These are phyloP conservation scores for Cryphonectria carpinicola DNA, from an alignment of 2,329 filamentous ascomycete genomes.

Conservation along the genomic window DNA sequence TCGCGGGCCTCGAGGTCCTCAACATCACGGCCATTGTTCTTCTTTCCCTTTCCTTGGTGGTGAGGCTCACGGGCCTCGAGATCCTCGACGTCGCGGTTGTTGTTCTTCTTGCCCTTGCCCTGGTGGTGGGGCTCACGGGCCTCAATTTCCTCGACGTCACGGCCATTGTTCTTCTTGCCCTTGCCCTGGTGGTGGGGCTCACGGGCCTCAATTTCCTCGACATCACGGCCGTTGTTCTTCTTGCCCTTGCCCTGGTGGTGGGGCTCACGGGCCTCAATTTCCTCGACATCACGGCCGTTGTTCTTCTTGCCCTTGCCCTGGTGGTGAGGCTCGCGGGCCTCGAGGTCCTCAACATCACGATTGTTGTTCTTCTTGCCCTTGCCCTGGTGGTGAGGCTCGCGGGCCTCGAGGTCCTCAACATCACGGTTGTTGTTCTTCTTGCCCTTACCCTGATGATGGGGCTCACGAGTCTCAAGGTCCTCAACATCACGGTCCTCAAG, in stretches of 20 bases:
- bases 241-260: constrained; percentile 17
- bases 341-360: constrained; percentile 20
- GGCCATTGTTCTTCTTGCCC: constrained; percentile 5
- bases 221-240: constrained; percentile 20
- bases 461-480: constrained; percentile 6
- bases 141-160: constrained; percentile 21
- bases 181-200: constrained; percentile 31
- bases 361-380: constrained; percentile 22
- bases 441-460: constrained; percentile 9
- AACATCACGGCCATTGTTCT: constrained; percentile 18
- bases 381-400: constrained; percentile 23
- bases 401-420: constrained; percentile 15
- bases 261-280: constrained; percentile 24
- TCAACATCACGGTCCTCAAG: not conserved
- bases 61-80: constrained; percentile 10
- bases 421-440: constrained; percentile 2
- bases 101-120: constrained; percentile 18
- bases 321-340: constrained; percentile 17
- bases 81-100: constrained; percentile 22
- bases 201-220: constrained; percentile 10
- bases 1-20: constrained; percentile 16
- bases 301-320: constrained; percentile 22
- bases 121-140: constrained; percentile 34
- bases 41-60: constrained; percentile 18
- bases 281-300: constrained; percentile 5